These are phyloP conservation scores for Albizia julibrissin DNA, from an alignment of 306 rosid genomes.

Conservation along the genomic window DNA sequence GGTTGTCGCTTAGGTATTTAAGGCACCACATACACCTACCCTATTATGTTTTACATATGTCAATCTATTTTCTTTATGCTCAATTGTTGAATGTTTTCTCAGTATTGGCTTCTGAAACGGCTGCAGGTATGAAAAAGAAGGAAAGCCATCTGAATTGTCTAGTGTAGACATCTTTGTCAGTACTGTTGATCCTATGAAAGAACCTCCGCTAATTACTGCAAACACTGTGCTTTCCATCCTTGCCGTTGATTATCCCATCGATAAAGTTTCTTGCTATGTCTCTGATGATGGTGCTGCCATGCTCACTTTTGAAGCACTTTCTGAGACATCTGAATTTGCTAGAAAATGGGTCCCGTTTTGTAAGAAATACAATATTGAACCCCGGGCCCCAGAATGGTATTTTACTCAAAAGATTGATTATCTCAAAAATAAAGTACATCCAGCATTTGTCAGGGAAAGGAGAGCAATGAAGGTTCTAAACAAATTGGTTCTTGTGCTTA, in stretches of 20 bases:
- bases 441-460: constrained; percentile 72
- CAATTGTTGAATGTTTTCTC: constrained; percentile 14
- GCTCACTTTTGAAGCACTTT: constrained; percentile 85
- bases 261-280: constrained; percentile 83
- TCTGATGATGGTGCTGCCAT: constrained; percentile 94
- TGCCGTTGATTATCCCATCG: constrained; percentile 76
- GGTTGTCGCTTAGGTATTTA: constrained; percentile 67
- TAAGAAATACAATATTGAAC: constrained; percentile 66
- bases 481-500: neutral
- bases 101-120: constrained; percentile 30
- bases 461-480: constrained; percentile 75
- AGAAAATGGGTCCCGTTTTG: constrained; percentile 81
- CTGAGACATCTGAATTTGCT: constrained; percentile 83
- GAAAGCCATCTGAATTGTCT: constrained; percentile 82
- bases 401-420: constrained; percentile 73
- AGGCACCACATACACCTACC: neutral
- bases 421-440: constrained; percentile 74
- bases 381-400: constrained; percentile 85
- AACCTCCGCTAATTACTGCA: constrained; percentile 81
- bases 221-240: constrained; percentile 83
- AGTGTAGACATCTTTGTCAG: constrained; percentile 76
- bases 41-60: neutral
- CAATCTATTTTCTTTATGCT: neutral
- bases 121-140: constrained; percentile 95
- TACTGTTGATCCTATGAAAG: constrained; percentile 83